Conservation (phyloP, 495 filamentous ascomycete species). For the Trichoderma reesei region DNA sequence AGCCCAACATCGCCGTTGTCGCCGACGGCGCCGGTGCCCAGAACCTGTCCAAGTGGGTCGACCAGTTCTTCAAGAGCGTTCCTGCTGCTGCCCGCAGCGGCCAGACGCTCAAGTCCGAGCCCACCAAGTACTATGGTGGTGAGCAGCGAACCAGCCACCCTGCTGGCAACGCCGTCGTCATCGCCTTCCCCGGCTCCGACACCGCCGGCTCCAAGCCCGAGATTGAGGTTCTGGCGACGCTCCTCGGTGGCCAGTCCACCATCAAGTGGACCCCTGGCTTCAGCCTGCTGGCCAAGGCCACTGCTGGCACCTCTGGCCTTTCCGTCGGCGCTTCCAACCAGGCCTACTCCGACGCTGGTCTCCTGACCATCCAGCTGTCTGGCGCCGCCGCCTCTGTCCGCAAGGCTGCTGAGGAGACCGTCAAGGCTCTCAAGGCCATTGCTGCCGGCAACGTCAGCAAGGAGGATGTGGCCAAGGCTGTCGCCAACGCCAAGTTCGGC, state of each 20-base stretch:
- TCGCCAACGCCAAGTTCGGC: conserved; percentile 86
- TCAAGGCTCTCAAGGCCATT: conserved; percentile 72
- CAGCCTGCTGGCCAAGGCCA: conserved; percentile 73
- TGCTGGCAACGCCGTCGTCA: conserved; percentile 63
- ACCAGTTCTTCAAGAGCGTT: conserved; percentile 69
- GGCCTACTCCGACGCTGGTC: conserved; percentile 89
- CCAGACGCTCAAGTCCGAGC: conserved; percentile 29
- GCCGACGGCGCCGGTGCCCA: conserved; percentile 72
- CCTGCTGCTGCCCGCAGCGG: conserved; percentile 24
- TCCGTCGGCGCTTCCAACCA: conserved; percentile 60
- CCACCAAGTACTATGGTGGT: conserved; percentile 85
- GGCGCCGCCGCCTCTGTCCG: conserved; percentile 60
- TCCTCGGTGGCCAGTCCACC: conserved; percentile 79
- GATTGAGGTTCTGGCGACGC: conserved; percentile 73
- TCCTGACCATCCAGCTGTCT: conserved; percentile 69
- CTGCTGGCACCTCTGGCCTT: conserved; percentile 53
- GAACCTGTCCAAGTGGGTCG: conserved; percentile 81
- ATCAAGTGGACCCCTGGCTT: conserved; percentile 97
- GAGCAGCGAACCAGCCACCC: conserved; percentile 80
- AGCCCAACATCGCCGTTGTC: conserved; percentile 82
- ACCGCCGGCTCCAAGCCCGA: conserved; percentile 77
- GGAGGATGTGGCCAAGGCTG: conserved; percentile 85
- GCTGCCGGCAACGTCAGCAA: conserved; percentile 62
- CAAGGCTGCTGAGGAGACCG: conserved; percentile 48
- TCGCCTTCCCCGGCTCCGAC: conserved; percentile 86